Conservation (phyloP, 805 yeast species). For the Wickerhamiella allomyrinae region DNA sequence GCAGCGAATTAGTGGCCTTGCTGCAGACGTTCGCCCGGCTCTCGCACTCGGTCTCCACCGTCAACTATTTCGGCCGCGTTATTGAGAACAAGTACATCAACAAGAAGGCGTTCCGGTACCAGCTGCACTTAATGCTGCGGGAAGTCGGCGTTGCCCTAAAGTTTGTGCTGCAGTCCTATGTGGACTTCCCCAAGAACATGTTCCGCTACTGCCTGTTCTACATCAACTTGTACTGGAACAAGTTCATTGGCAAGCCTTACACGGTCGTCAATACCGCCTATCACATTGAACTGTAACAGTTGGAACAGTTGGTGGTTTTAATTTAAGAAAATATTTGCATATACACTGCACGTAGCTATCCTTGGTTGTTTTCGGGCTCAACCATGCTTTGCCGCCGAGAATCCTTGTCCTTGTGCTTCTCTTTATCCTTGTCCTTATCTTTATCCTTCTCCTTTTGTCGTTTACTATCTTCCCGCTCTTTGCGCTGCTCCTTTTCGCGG, state of each 20-base stretch:
- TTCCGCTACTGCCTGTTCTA: slow-evolving; percentile 37
- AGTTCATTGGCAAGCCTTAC: slow-evolving; percentile 40
- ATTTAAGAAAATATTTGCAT: neutral
- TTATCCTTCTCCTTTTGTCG: slow-evolving; percentile 19
- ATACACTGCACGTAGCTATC: neutral
- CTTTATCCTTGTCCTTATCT: slow-evolving; percentile 10
- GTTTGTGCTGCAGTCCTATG: slow-evolving; percentile 54
- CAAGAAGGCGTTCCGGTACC: slow-evolving; percentile 24
- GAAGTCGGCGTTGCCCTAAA: slow-evolving; percentile 45
- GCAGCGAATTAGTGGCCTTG: slow-evolving; percentile 79
- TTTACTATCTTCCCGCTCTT: slow-evolving; percentile 10
- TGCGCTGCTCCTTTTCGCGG: slow-evolving; percentile 15
- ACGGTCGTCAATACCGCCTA: neutral
- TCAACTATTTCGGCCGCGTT: slow-evolving; percentile 41
- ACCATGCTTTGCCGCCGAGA: slow-evolving; percentile 19
- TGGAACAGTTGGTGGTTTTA: too few species aligned
- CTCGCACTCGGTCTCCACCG: slow-evolving; percentile 67
- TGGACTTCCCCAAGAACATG: slow-evolving; percentile 50
- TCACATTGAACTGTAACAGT: slow-evolving; percentile 6
- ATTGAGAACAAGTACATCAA: slow-evolving; percentile 10
- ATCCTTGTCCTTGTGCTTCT: slow-evolving; percentile 19
- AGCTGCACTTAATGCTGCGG: slow-evolving; percentile 36
- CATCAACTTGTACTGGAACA: slow-evolving; percentile 51
- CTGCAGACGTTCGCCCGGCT: slow-evolving; percentile 86
- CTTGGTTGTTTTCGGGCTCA: neutral